A percentile compares a stretch with the other conserved stretches of the same genome.
phyloP scores from a whole-genome alignment of 257 asterid genomes.

The Solanum peruvianum region DNA sequence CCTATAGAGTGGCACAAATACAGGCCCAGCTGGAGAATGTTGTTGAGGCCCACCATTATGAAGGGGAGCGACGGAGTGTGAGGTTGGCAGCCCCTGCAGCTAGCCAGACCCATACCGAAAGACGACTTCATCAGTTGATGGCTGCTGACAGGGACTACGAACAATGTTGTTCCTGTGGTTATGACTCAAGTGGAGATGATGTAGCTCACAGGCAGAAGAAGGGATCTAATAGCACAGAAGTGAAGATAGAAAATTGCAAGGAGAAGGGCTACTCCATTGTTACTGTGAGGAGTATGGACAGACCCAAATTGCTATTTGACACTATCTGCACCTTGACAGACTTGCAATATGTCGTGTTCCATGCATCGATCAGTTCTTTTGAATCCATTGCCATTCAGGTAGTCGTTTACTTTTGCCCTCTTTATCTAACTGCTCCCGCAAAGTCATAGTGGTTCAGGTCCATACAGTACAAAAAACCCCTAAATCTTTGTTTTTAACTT shows the following conservation, averaged over 20 bases:
- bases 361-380: slow-evolving; percentile 66
- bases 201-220: slow-evolving; percentile 16
- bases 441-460: not conserved
- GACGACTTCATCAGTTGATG: slow-evolving; percentile 96
- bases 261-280: slow-evolving; percentile 50
- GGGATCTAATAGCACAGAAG: slow-evolving; percentile 43
- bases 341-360: slow-evolving; percentile 55
- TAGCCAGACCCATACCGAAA: slow-evolving; percentile 60
- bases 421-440: not conserved
- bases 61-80: slow-evolving; percentile 48
- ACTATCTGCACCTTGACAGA: slow-evolving; percentile 72
- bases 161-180: slow-evolving; percentile 46
- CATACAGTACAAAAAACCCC: not conserved
- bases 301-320: slow-evolving; percentile 70
- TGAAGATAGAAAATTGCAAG: slow-evolving; percentile 39
- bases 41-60: slow-evolving; percentile 64
- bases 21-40: slow-evolving; percentile 68
- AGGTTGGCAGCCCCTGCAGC: slow-evolving; percentile 37
- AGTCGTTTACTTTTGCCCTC: not conserved
- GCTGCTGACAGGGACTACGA: slow-evolving; percentile 65
- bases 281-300: slow-evolving; percentile 52
- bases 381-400: slow-evolving; percentile 76
- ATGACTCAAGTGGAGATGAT: slow-evolving; percentile 21
- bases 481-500: not conserved
- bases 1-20: slow-evolving; percentile 42